These are phyloP conservation scores for Arabidopsis thaliana DNA, from an alignment of 345 rosid genomes.

Conservation along the genomic window TAIR10.1 NC_003076.8:1753001-1753500, in stretches of 20 bases:
- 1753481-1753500: constrained; percentile 90
- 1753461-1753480: constrained; percentile 95
- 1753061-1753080: neutral
- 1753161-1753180: neutral
- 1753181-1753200: neutral
- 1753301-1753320: neutral
- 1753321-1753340: neutral
- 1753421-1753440: constrained; percentile 95
- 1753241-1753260: constrained; percentile 15
- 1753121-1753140: neutral
- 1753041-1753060: neutral
- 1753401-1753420: constrained; percentile 91
- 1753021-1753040: constrained; percentile 3
- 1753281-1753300: neutral
- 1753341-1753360: constrained; percentile 10
- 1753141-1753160: neutral
- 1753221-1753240: neutral
- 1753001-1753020: constrained; percentile 15
- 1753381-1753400: neutral
- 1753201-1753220: neutral
- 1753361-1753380: neutral
- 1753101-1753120: neutral
- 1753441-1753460: constrained; percentile 85
- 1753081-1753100: neutral
- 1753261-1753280: neutral